Conservation (phyloP, 2,329 filamentous ascomycete species). For the Corinectria fuckeliana region DNA sequence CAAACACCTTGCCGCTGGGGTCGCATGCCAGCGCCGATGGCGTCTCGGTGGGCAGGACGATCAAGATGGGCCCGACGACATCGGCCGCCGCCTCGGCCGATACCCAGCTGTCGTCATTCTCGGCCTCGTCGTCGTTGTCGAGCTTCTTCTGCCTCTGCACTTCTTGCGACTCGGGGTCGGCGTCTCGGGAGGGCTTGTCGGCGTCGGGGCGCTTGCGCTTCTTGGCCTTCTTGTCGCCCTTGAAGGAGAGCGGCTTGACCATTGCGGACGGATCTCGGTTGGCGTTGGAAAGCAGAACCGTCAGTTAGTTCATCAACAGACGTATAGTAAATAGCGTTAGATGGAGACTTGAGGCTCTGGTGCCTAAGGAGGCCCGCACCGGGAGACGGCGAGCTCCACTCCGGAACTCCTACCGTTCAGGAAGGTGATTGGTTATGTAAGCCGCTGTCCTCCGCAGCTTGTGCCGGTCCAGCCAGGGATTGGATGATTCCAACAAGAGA, state of each 20-base stretch:
- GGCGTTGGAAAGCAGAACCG: no score
- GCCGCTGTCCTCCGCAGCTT: slow-evolving; percentile 24
- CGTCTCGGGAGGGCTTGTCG: slow-evolving; percentile 50
- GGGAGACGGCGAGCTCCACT: slow-evolving; percentile 46
- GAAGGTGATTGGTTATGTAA: slow-evolving; percentile 37
- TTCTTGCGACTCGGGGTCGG: not conserved
- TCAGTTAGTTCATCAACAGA: no score
- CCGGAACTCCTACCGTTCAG: slow-evolving; percentile 8
- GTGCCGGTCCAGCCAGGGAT: slow-evolving; percentile 1
- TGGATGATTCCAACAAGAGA: slow-evolving; percentile 1
- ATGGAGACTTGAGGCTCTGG: slow-evolving; percentile 5
- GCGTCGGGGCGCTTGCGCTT: slow-evolving; percentile 80
- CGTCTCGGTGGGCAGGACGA: slow-evolving; percentile 79
- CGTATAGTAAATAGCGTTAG: not conserved
- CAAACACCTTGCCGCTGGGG: slow-evolving; percentile 84
- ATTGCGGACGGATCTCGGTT: slow-evolving; percentile 50
- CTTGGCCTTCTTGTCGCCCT: slow-evolving; percentile 94
- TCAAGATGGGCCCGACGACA: slow-evolving; percentile 79
- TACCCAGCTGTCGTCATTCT: slow-evolving; percentile 88
- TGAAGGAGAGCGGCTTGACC: slow-evolving; percentile 92
- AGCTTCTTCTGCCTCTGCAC: slow-evolving; percentile 29
- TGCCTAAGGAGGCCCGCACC: slow-evolving; percentile 1
- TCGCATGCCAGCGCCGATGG: slow-evolving; percentile 84
- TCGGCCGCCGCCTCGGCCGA: slow-evolving; percentile 78
- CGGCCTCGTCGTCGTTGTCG: slow-evolving; percentile 42